These are phyloP conservation scores for Pueraria montana DNA, from an alignment of 306 rosid species.

Conservation along the genomic window DNA sequence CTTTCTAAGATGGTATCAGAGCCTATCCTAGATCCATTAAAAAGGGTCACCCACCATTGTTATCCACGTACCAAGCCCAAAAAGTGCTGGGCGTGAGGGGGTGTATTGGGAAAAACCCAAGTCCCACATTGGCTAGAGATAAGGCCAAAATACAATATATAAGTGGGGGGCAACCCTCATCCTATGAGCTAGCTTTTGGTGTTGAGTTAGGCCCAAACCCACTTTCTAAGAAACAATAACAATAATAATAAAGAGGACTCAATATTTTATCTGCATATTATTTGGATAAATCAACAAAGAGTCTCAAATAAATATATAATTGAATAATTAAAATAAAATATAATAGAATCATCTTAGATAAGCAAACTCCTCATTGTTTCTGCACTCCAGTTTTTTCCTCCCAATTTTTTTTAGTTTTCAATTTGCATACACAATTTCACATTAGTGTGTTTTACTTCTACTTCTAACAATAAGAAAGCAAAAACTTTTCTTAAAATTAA, in stretches of 20 bases:
- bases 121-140: too few species aligned
- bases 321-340: conserved; percentile 16
- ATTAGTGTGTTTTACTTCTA: neutral
- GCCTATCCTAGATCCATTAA: too few species aligned
- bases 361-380: conserved; percentile 7
- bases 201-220: too few species aligned
- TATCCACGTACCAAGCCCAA: too few species aligned
- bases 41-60: too few species aligned
- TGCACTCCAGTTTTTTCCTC: neutral
- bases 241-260: conserved; percentile 9
- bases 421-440: conserved; percentile 1
- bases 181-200: too few species aligned
- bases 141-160: too few species aligned
- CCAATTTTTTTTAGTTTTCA: neutral
- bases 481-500: conserved; percentile 13
- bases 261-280: conserved; percentile 19
- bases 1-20: too few species aligned
- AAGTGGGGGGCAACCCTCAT: too few species aligned
- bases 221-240: too few species aligned
- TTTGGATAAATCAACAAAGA: conserved; percentile 20
- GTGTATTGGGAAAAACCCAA: too few species aligned
- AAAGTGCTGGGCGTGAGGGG: too few species aligned
- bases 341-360: conserved; percentile 6
- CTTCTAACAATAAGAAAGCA: conserved; percentile 23
- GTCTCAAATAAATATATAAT: conserved; percentile 18